Evolutionary conservation across 805 yeast species (phyloP), one percentile per base, ranked within the genome.

Genomic region (Candida sithepensis): DNA sequence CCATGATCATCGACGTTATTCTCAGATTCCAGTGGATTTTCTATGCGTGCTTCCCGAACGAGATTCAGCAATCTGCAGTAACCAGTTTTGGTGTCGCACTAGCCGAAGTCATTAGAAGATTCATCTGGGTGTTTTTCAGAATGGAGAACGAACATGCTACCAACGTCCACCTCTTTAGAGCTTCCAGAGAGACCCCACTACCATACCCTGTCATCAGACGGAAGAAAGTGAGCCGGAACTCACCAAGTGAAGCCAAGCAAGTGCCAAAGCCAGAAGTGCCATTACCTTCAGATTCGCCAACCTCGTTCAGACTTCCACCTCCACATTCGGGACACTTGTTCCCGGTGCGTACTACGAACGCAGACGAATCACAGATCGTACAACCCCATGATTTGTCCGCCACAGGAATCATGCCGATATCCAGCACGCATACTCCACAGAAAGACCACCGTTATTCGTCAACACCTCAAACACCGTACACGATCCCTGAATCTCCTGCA

Each of bases 101-200:
- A 24, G 88, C 94, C 0, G 99, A 94, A 65, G 67, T 89, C 3
- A 30, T 86, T 2, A 77, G 99, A 62, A 75, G 99, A 61, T 85
- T 88, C 56, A 70, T 92, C 13, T 94, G 99, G 99, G 74, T 89
- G 7, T 78, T 87, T 42, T 85, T 94, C 71, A 82, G 99, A 69
- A 85, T 94, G 77, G 99, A 94, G 58, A 94, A 94, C 66, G 98
- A 94, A 66, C 99, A 94, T 65, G 84, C 91, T 41, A 83, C 97
- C 0, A 92, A 92, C 62, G 96, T 90, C 10, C 82, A 81, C 46
- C 69, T 89, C 39, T 87, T 84, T 66, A 77, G 96, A 53, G 98
- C 97, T 0, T 84, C 95, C 9, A 80, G 95, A 48, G 97, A 92
- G 51, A 71, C 88, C 9, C 88, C 92, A 2, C 68, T 92, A 45